These are phyloP conservation scores for Cercospora beticola DNA, from an alignment of 2,329 filamentous ascomycete species.

Conservation along the genomic window DNA sequence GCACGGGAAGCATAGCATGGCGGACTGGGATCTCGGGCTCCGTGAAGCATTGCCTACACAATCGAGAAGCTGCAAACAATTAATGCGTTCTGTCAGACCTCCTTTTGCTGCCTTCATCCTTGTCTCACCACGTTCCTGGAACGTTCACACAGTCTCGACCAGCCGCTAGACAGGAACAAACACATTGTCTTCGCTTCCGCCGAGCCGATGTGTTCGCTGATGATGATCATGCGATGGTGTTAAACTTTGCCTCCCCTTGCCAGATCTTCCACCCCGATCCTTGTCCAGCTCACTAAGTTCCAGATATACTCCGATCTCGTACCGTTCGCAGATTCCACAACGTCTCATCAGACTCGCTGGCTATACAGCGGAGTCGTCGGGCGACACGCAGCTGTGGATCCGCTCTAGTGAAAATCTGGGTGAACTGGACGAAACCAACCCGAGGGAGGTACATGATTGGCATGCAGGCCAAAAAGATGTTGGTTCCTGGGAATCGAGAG, in stretches of 20 bases:
- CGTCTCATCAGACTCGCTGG: background rate
- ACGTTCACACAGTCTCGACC: background rate
- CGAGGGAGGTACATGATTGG: background rate
- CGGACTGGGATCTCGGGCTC: background rate
- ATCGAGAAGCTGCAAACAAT: background rate
- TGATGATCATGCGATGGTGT: background rate
- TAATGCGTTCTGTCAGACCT: background rate
- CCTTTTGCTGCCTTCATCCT: background rate
- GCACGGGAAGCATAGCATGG: background rate
- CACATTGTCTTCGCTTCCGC: background rate
- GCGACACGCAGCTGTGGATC: background rate
- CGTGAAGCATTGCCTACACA: background rate
- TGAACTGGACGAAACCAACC: background rate
- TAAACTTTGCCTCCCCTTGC: background rate
- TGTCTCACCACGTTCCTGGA: background rate
- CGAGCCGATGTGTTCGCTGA: background rate
- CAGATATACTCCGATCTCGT: slow-evolving; percentile 14
- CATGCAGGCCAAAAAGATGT: background rate
- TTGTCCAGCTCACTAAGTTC: background rate
- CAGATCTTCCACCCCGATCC: background rate
- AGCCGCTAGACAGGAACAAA: background rate
- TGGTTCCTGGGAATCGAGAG: background rate
- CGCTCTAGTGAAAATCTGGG: background rate
- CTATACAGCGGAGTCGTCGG: background rate
- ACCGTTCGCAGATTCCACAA: background rate